Evolutionary conservation across 352 stramenopile genomes (phyloP).

Genomic region (Blastocystis sp.): DNA sequence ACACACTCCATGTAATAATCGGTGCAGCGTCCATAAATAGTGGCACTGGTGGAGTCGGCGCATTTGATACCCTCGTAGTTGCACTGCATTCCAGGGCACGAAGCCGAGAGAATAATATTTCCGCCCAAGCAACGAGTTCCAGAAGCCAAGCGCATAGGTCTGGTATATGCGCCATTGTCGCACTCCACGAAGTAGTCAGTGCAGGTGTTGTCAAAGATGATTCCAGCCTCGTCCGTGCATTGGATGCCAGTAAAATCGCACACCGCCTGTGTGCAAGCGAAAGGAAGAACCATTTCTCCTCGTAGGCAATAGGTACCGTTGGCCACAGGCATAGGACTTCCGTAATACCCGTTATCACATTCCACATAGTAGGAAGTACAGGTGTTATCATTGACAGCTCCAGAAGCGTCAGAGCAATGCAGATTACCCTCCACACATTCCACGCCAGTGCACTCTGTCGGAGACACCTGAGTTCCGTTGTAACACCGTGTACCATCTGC

Average conservation of each 20-base stretch:
- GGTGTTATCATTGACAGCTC: background rate
- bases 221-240: slow-evolving; percentile 39
- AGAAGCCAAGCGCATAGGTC: slow-evolving; percentile 19
- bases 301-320: slow-evolving; percentile 36
- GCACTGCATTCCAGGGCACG: slow-evolving; percentile 11
- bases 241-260: slow-evolving; percentile 61
- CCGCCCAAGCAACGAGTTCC: slow-evolving; percentile 32
- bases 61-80: slow-evolving; percentile 35
- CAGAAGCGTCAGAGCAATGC: background rate
- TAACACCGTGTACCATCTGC: slow-evolving; percentile 54
- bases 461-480: slow-evolving; percentile 13
- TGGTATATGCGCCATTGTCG: slow-evolving; percentile 32
- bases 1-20: slow-evolving; percentile 35
- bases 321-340: slow-evolving; percentile 5
- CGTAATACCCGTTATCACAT: slow-evolving; percentile 19
- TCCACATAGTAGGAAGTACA: slow-evolving; percentile 47
- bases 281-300: slow-evolving; percentile 46
- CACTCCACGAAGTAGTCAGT: slow-evolving; percentile 56
- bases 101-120: background rate
- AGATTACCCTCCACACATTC: background rate
- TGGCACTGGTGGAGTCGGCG: background rate
- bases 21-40: background rate
- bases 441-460: background rate
- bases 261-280: background rate
- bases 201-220: slow-evolving; percentile 21